phyloP scores from a whole-genome alignment of 176 grass and related monocot genomes.

The Juncus inflexus region DNA sequence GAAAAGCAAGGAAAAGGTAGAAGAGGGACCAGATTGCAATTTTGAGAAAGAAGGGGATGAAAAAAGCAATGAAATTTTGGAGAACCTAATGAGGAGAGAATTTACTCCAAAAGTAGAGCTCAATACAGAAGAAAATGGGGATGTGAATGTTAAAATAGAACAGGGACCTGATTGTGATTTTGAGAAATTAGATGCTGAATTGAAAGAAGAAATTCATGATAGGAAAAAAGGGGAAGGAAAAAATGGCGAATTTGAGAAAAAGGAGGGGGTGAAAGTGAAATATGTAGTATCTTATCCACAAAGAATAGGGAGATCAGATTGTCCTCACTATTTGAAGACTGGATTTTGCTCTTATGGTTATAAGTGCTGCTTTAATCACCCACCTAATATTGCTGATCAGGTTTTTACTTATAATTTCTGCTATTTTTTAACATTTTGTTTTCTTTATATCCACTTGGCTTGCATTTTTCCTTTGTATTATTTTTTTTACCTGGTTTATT shows the following conservation, averaged over 20 bases:
- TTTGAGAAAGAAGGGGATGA: conserved; percentile 5
- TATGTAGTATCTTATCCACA: conserved; percentile 1
- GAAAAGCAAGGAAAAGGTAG: neutral
- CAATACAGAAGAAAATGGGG: neutral
- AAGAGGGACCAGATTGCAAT: neutral
- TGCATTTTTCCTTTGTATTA: neutral
- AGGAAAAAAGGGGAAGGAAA: neutral
- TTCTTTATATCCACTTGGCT: neutral
- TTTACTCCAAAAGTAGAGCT: too few relatives aligned
- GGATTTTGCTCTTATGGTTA: conserved; percentile 7
- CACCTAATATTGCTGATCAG: neutral
- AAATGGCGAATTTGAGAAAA: neutral
- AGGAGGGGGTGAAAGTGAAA: neutral
- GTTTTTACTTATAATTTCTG: neutral
- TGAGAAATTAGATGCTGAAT: too few relatives aligned
- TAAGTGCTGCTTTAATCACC: conserved; percentile 12
- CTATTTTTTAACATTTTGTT: neutral
- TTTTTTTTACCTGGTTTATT: neutral
- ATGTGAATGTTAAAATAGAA: neutral
- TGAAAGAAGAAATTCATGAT: too few relatives aligned
- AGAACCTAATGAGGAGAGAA: too few relatives aligned
- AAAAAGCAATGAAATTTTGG: neutral
- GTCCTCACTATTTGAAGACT: neutral
- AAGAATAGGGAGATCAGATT: conserved; percentile 7
- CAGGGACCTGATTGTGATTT: neutral